Conservation (phyloP, 495 filamentous ascomycete genomes). For the Bacidia rubella region DNA sequence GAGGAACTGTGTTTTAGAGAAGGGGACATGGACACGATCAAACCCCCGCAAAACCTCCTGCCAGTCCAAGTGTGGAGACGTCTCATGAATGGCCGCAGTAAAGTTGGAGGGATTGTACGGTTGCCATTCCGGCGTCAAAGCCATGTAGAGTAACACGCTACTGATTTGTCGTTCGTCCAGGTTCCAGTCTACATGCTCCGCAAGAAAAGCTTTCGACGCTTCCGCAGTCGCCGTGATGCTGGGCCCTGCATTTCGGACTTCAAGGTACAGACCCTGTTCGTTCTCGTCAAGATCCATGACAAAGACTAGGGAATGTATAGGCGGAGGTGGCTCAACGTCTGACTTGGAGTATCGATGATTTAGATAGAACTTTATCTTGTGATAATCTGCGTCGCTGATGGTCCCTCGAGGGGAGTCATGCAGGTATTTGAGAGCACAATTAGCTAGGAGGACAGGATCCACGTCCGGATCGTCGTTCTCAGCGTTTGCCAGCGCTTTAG, state of each 20-base stretch:
- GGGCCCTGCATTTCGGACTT: slow-evolving; percentile 64
- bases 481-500: slow-evolving; percentile 48
- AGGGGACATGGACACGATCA: slow-evolving; percentile 62
- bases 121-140: slow-evolving; percentile 49
- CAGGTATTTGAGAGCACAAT: slow-evolving; percentile 68
- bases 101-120: slow-evolving; percentile 63
- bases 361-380: slow-evolving; percentile 51
- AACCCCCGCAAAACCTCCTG: slow-evolving; percentile 65
- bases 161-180: slow-evolving; percentile 74
- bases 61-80: slow-evolving; percentile 62
- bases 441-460: slow-evolving; percentile 50
- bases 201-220: slow-evolving; percentile 47
- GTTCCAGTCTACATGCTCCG: slow-evolving; percentile 48
- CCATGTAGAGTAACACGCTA: slow-evolving; percentile 69
- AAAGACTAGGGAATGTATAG: slow-evolving; percentile 61
- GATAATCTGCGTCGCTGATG: slow-evolving; percentile 52
- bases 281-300: slow-evolving; percentile 56
- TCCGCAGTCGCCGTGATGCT: slow-evolving; percentile 40
- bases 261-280: slow-evolving; percentile 52
- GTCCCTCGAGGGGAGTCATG: slow-evolving; percentile 71
- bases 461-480: slow-evolving; percentile 44
- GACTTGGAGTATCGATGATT: slow-evolving; percentile 52
- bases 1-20: slow-evolving; percentile 68
- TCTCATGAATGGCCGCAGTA: slow-evolving; percentile 45
- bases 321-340: slow-evolving; percentile 47